Conservation (phyloP, 768 basidiomycete genomes). For the Artomyces pyxidatus region DNA sequence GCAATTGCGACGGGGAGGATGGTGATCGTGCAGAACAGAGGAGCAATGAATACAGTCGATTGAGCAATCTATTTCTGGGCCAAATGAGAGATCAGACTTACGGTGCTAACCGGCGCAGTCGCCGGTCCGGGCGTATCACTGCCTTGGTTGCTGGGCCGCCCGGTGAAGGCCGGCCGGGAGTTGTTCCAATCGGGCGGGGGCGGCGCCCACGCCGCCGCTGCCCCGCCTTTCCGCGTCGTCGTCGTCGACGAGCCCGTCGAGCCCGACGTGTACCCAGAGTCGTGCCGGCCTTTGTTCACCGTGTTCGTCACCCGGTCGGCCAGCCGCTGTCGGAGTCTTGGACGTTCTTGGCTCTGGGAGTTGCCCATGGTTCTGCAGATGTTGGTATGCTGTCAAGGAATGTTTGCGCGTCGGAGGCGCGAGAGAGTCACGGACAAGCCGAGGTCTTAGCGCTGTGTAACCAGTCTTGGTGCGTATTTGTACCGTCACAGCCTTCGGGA, state of each 20-base stretch:
- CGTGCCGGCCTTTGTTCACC: constrained; percentile 3
- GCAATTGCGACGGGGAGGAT: background rate
- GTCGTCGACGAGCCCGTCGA: constrained; percentile 9
- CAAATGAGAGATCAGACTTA: too few species aligned
- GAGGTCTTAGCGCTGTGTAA: too few species aligned
- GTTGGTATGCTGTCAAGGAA: too few species aligned
- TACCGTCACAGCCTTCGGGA: too few species aligned
- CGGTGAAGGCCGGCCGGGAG: too few species aligned
- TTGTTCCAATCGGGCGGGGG: background rate
- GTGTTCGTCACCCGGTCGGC: background rate
- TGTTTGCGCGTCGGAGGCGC: too few species aligned
- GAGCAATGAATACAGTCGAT: background rate
- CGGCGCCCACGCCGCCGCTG: background rate
- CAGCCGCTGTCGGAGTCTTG: constrained; percentile 2
- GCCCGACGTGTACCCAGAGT: constrained; percentile 12
- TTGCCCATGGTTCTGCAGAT: constrained; percentile 17
- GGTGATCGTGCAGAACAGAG: background rate
- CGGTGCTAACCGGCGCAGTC: background rate
- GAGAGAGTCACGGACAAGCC: too few species aligned
- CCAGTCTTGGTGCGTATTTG: too few species aligned
- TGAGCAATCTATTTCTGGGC: background rate
- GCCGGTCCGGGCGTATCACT: background rate
- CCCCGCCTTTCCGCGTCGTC: background rate
- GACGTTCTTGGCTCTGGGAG: constrained; percentile 6
- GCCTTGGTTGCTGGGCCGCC: too few species aligned